Evolutionary conservation across 352 stramenopile genomes (phyloP).

Genomic region (Globisporangium solare): DNA sequence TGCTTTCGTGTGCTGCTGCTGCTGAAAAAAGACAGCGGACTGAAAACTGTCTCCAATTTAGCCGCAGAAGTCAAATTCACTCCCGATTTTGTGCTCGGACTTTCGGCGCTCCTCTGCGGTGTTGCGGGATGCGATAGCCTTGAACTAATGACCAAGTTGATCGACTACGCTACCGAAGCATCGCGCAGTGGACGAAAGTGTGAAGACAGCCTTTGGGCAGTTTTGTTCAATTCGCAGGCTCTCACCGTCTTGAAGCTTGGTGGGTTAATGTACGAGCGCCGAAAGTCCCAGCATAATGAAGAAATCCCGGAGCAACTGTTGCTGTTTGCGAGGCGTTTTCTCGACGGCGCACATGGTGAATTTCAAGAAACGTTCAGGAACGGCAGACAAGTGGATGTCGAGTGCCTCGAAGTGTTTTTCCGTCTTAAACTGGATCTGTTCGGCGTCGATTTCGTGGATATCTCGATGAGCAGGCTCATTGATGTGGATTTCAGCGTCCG

Average conservation of each 20-base stretch:
- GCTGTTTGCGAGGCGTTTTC: constrained; percentile 32
- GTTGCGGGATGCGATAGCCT: constrained; percentile 53
- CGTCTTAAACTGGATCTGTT: constrained; percentile 53
- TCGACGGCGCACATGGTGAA: constrained; percentile 18
- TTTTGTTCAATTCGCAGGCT: constrained; percentile 53
- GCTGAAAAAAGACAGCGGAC: constrained; percentile 71
- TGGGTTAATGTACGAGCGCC: constrained; percentile 45
- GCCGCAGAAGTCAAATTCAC: constrained; percentile 40
- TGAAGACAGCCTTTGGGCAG: constrained; percentile 20
- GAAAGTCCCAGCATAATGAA: constrained; percentile 51
- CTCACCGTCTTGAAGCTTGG: constrained; percentile 38
- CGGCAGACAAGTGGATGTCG: constrained; percentile 30
- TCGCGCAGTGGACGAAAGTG: constrained; percentile 19
- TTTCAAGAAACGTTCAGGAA: constrained; percentile 23
- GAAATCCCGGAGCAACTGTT: constrained; percentile 40
- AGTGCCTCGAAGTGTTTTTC: constrained; percentile 68
- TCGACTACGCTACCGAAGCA: constrained; percentile 48
- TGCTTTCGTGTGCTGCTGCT: constrained; percentile 68
- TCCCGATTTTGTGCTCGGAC: constrained; percentile 61
- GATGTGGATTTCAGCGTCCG: constrained; percentile 61
- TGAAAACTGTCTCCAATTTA: constrained; percentile 51
- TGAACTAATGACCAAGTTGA: constrained; percentile 43
- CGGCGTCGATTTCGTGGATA: constrained; percentile 44
- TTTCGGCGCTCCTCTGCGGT: constrained; percentile 55
- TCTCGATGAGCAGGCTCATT: constrained; percentile 33